These are phyloP conservation scores for Venustampulla echinocandica DNA, from an alignment of 495 filamentous ascomycete genomes.

Conservation along the genomic window DNA sequence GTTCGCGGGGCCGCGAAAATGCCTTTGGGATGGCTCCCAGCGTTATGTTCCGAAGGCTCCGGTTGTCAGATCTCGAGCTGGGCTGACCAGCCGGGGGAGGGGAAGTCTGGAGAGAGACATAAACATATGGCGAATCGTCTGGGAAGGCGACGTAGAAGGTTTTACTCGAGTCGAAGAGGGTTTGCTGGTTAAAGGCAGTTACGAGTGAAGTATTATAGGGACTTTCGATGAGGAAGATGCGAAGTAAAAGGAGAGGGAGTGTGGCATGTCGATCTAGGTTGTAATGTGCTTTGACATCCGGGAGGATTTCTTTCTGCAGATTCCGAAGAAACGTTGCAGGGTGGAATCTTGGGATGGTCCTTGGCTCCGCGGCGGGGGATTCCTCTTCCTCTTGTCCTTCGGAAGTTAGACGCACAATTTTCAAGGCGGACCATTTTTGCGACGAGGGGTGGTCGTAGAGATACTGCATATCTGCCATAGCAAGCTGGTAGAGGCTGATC, in stretches of 20 bases:
- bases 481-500: slow-evolving; percentile 66
- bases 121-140: slow-evolving; percentile 64
- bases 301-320: slow-evolving; percentile 62
- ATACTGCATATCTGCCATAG: slow-evolving; percentile 70
- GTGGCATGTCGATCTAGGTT: slow-evolving; percentile 55
- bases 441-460: slow-evolving; percentile 67
- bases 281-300: slow-evolving; percentile 73
- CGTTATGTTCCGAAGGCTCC: slow-evolving; percentile 59
- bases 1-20: slow-evolving; percentile 57
- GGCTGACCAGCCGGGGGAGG: slow-evolving; percentile 17
- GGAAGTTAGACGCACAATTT: slow-evolving; percentile 39
- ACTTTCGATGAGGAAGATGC: slow-evolving; percentile 65
- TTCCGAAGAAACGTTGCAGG: slow-evolving; percentile 62
- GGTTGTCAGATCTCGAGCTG: slow-evolving; percentile 42
- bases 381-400: slow-evolving; percentile 28
- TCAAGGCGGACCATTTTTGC: slow-evolving; percentile 69
- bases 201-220: slow-evolving; percentile 52
- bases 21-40: slow-evolving; percentile 70
- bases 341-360: slow-evolving; percentile 62
- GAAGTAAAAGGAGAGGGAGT: slow-evolving; percentile 59
- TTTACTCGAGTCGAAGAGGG: slow-evolving; percentile 45
- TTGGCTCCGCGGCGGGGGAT: slow-evolving; percentile 32
- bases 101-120: slow-evolving; percentile 49
- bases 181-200: slow-evolving; percentile 33
- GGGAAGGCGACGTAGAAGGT: slow-evolving; percentile 74